These are phyloP conservation scores for Hypoxylon sp. DNA, from an alignment of 2,329 filamentous ascomycete genomes.

Conservation along the genomic window DNA sequence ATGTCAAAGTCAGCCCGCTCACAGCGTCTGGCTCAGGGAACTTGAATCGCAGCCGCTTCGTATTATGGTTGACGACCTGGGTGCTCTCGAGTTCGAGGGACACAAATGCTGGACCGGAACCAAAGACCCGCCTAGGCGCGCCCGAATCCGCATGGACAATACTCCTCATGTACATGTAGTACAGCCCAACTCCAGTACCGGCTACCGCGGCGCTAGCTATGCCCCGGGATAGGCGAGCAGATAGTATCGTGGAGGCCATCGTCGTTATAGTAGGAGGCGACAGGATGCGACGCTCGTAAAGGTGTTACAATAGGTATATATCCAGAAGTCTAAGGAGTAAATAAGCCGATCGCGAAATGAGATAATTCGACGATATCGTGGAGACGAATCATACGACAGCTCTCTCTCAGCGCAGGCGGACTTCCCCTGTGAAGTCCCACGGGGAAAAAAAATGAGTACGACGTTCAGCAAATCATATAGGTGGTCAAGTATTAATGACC, in stretches of 20 bases:
- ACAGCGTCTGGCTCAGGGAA: constrained; percentile 63
- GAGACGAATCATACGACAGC: background rate
- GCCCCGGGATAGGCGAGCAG: constrained; percentile 24
- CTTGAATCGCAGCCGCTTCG: constrained; percentile 70
- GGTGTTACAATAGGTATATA: background rate
- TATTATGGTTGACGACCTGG: constrained; percentile 71
- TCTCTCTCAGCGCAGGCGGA: constrained; percentile 9
- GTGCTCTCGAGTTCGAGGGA: constrained; percentile 66
- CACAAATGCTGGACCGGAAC: constrained; percentile 59
- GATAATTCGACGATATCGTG: background rate
- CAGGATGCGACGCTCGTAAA: background rate
- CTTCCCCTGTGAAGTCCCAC: constrained; percentile 27
- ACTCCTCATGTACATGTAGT: constrained; percentile 46
- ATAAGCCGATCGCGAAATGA: background rate
- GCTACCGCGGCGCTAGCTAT: constrained; percentile 37
- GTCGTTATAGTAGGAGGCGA: background rate
- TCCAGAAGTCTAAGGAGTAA: background rate
- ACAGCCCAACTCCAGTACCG: constrained; percentile 47
- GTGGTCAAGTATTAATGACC: background rate
- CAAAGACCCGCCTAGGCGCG: constrained; percentile 53
- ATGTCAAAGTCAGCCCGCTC: constrained; percentile 67
- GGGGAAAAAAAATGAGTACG: background rate
- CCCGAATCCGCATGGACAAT: constrained; percentile 50
- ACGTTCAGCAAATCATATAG: constrained; percentile 3
- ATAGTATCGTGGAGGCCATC: constrained; percentile 29